phyloP scores from a whole-genome alignment of 1,284 basidiomycete species.

The Ustilago xerochloae region DNA sequence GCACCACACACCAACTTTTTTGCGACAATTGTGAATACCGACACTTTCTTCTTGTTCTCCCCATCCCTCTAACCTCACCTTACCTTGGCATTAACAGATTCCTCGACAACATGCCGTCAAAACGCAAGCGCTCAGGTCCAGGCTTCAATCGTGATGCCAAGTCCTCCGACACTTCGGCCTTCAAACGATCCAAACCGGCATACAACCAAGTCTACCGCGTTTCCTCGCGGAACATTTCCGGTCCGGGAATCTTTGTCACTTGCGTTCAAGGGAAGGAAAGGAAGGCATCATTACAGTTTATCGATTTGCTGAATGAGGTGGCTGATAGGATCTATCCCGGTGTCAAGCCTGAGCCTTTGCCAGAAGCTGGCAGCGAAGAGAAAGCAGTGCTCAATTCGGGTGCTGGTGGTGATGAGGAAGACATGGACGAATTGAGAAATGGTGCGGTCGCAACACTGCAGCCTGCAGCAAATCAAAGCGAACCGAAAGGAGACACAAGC shows the following conservation, averaged over 20 bases:
- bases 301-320: conserved; percentile 59
- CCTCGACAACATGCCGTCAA: conserved; percentile 27
- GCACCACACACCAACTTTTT: neutral
- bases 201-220: conserved; percentile 40
- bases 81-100: neutral
- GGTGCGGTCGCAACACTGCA: conserved; percentile 15
- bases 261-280: conserved; percentile 58
- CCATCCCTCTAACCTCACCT: neutral
- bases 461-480: neutral
- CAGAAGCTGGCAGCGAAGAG: neutral
- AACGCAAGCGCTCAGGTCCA: conserved; percentile 45
- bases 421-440: conserved; percentile 54
- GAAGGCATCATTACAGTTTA: conserved; percentile 61
- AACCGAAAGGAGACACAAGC: neutral
- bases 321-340: conserved; percentile 53
- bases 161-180: neutral
- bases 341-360: conserved; percentile 21
- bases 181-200: conserved; percentile 24
- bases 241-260: conserved; percentile 60
- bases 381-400: neutral
- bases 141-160: conserved; percentile 39
- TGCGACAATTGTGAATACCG: neutral
- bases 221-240: conserved; percentile 37
- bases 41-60: neutral
- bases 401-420: conserved; percentile 27